Base-by-base conservation (phyloP, 768 basidiomycete genomes). In the Phanerodontia chrysosporium region DNA sequence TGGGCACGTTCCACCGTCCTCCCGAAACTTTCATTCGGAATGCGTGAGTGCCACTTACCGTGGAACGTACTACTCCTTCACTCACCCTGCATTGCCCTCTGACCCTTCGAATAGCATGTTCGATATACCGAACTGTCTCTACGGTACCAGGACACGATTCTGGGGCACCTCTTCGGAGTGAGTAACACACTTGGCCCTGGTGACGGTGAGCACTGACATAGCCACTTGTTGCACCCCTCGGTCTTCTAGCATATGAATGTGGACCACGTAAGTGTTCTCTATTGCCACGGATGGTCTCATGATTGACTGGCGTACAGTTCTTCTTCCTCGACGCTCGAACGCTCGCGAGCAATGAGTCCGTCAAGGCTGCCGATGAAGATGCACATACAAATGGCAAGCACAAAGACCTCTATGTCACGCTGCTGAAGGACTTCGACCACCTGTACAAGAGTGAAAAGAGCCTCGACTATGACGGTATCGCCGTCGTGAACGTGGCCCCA, bases 1-100 rank as follows among this genome's bases (percentile, higher is more conserved):
- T 75, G 94, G 94, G 0, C 94, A 97, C 74, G 88, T 97, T 30
- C 92, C 94, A 8, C 92, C 94, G 3, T 86, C 88, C 10, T 76
- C 82, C 53, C 83, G 83, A 9, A 89, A 88, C 70, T 95, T 89
- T 72, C 94, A 87, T 70, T 84, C 87, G 16, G 91, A 90, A 77
- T 94, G 92, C 73, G 90, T 92, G 70, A 76, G 89, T 76, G 14
- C 22, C 39, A 18, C 39, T 18, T 18, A 18, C 39, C 39, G 39
- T 42, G 39, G 39, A 42, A 42, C 4, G 39, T 18, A 42, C 18
- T 42, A 42, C 8, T 42, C 10, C 39, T 42, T 4, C 4, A 18
- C 39, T 42, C 10, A 42, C 39, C 39, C 39, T 42, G 10, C 39
- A 42, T 28, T 24, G 35, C 42, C 54, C 24, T 7, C 55, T 53